Base-by-base conservation (phyloP, 768 basidiomycete genomes). In the Panus rudis region DNA sequence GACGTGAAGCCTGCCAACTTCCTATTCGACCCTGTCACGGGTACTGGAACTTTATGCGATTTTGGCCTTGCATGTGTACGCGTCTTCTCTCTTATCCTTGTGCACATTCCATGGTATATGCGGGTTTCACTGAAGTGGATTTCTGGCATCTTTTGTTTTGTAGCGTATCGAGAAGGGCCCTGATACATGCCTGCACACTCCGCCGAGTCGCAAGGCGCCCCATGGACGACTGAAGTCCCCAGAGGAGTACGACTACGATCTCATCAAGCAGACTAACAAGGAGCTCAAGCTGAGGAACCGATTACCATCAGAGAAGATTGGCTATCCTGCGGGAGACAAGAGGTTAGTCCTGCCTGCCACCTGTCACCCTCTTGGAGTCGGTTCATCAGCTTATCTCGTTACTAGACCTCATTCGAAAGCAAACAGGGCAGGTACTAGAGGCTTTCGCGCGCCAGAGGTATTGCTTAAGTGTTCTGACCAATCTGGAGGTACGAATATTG, bases 1-100 rank as follows among this genome's bases (percentile, higher is more conserved):
- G 94, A 98, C 63, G 89, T 98, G 54, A 98, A 98, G 59, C 93
- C 94, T 17, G 94, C 93, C 47, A 98, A 98, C 62, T 98, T 98
- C 61, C 72, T 98, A 26, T 97, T 84, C 60, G 90, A 98, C 61
- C 83, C 89, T 27, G 76, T 72, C 27, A 84, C 82, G 6, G 84
- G 85, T 8, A 69, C 80, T 11, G 96, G 96, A 19, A 86, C 85
- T 1, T 66, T 99, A 6, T 91, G 90, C 52, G 96, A 98, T 63
- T 96, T 97, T 58, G 96, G 96, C 16, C 73, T 99, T 3, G 96
- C 96, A 7, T 91, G 90, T 55, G 92, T 93, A 63, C 85, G 66
- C 10, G 45, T 28, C 4, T 10, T 17, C 19, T 22, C 33, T 14
- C n/a, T 13, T 34, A 20, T 27, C 32, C 23, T 13, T 39, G 26